Conservation (phyloP, 495 filamentous ascomycete species). For the Astrothelium subdiscretum region DNA sequence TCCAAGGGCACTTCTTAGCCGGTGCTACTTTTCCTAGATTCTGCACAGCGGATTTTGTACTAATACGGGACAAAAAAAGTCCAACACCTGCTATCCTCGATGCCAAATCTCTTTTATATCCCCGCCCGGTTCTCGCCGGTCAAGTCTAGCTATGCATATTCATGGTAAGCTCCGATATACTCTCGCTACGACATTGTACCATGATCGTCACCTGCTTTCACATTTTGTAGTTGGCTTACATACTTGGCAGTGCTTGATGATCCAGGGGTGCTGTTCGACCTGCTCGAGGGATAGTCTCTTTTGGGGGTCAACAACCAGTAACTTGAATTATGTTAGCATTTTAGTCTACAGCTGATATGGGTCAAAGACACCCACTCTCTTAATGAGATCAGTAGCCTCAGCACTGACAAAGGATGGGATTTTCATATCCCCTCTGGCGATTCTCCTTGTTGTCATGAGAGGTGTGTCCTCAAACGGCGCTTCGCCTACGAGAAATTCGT, state of each 20-base stretch:
- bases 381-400: constrained; percentile 10
- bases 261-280: constrained; percentile 10
- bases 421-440: constrained; percentile 8
- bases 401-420: constrained; percentile 4
- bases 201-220: background rate
- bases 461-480: constrained; percentile 12
- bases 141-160: too few relatives aligned
- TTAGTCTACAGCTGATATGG: background rate
- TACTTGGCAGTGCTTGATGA: constrained; percentile 3
- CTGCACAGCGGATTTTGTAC: too few relatives aligned
- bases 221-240: background rate
- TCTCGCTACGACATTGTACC: too few relatives aligned
- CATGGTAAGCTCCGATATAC: too few relatives aligned
- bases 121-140: too few relatives aligned
- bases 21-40: too few relatives aligned
- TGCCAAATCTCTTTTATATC: too few relatives aligned
- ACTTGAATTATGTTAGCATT: background rate
- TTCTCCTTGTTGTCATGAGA: constrained; percentile 8
- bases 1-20: too few relatives aligned
- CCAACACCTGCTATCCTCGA: too few relatives aligned
- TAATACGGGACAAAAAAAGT: too few relatives aligned
- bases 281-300: constrained; percentile 9
- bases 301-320: constrained; percentile 8
- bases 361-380: background rate
- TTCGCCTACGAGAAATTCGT: constrained; percentile 12